These are phyloP conservation scores for Peronospora farinosa DNA, from an alignment of 352 stramenopile species.

Conservation along the genomic window DNA sequence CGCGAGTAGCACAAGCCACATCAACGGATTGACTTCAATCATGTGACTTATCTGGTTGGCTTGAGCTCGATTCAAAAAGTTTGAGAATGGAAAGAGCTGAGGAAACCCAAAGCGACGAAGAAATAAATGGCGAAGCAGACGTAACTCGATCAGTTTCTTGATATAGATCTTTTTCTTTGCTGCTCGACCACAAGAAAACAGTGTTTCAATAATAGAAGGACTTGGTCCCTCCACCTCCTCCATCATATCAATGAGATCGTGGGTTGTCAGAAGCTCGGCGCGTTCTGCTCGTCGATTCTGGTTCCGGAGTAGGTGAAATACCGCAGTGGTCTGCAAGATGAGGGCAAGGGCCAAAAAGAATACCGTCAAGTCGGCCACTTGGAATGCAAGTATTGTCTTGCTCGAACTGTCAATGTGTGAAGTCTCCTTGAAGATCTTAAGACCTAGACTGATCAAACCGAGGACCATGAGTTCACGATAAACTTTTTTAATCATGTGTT, in stretches of 20 bases:
- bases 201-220: conserved; percentile 13
- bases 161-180: conserved; percentile 12
- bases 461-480: conserved; percentile 59
- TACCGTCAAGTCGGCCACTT: conserved; percentile 50
- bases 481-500: conserved; percentile 61
- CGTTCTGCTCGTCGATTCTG: conserved; percentile 36
- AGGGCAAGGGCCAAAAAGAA: conserved; percentile 48
- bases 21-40: conserved; percentile 68
- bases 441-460: conserved; percentile 42
- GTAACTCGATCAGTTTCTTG: conserved; percentile 27
- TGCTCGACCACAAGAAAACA: conserved; percentile 15
- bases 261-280: conserved; percentile 36
- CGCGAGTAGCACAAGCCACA: conserved; percentile 49
- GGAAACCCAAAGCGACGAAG: conserved; percentile 37
- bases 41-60: conserved; percentile 76
- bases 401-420: conserved; percentile 30
- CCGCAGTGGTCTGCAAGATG: conserved; percentile 38
- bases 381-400: conserved; percentile 39
- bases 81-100: conserved; percentile 60
- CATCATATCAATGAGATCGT: conserved; percentile 24
- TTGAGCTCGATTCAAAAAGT: conserved; percentile 66
- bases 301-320: conserved; percentile 40
- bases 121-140: conserved; percentile 44
- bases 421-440: conserved; percentile 49
- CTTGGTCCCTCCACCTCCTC: conserved; percentile 1